Evolutionary conservation across 169 alveolate species (phyloP).

Genomic region (Babesia caballi): DNA sequence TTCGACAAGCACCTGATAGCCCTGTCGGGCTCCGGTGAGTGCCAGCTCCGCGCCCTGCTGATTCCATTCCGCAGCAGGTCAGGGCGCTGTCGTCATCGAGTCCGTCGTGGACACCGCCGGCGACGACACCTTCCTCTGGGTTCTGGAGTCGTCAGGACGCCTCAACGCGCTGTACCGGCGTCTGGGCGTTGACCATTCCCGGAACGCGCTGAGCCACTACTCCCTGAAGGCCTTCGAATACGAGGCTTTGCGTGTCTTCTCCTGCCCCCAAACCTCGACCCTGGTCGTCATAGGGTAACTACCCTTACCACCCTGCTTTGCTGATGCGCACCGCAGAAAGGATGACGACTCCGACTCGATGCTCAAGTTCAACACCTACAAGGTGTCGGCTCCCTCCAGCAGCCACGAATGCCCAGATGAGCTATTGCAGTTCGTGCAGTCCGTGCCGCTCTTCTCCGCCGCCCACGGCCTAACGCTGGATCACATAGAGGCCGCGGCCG

Average conservation of each 20-base stretch:
- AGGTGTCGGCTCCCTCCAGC: neutral
- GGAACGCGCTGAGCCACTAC: conserved; percentile 9
- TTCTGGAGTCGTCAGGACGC: conserved; percentile 58
- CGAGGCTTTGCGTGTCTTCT: conserved; percentile 47
- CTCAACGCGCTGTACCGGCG: conserved; percentile 24
- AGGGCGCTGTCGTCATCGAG: conserved; percentile 10
- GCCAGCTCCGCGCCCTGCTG: neutral
- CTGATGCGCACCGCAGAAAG: conserved; percentile 10
- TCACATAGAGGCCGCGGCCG: conserved; percentile 2
- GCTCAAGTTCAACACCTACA: conserved; percentile 61
- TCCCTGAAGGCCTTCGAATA: conserved; percentile 43
- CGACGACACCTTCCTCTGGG: conserved; percentile 39
- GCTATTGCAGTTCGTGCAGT: conserved; percentile 43
- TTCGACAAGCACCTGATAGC: conserved; percentile 47
- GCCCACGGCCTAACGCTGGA: conserved; percentile 27
- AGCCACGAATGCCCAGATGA: too few relatives aligned
- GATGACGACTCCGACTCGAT: conserved; percentile 51
- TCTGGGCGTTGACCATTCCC: conserved; percentile 2
- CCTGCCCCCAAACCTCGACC: conserved; percentile 19
- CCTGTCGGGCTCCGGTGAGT: conserved; percentile 21
- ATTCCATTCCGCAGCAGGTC: conserved; percentile 3
- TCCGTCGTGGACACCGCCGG: conserved; percentile 54
- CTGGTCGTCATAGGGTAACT: conserved; percentile 53
- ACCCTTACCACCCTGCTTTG: neutral
- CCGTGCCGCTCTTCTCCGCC: conserved; percentile 47